These are phyloP conservation scores for Psilocybe tampanensis DNA, from an alignment of 768 basidiomycete genomes.

Conservation along the genomic window DNA sequence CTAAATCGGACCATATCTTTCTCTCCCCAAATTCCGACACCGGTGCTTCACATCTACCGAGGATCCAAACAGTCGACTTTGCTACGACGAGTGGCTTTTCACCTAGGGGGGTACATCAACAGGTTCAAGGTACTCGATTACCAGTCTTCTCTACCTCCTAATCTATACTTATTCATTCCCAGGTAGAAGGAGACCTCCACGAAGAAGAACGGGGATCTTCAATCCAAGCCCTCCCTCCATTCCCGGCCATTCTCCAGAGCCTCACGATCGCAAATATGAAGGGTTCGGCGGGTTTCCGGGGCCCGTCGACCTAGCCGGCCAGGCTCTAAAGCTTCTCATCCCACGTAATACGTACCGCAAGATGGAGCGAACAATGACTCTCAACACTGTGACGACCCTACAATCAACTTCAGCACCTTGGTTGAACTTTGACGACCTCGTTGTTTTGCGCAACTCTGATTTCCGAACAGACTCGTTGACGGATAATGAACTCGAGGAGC, in stretches of 20 bases:
- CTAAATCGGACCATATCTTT: conserved; percentile 12
- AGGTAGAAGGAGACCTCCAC: conserved; percentile 17
- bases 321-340: conserved; percentile 37
- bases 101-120: conserved; percentile 13
- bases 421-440: conserved; percentile 42
- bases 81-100: conserved; percentile 19
- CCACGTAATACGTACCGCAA: conserved; percentile 46
- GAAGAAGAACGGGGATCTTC: conserved; percentile 36
- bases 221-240: conserved; percentile 13
- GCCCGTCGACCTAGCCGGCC: conserved; percentile 38
- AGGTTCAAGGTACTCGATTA: conserved; percentile 7
- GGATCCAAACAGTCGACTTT: conserved; percentile 18
- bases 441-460: conserved; percentile 62
- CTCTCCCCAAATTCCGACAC: conserved; percentile 14
- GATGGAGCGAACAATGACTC: conserved; percentile 52
- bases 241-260: conserved; percentile 5
- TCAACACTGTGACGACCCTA: conserved; percentile 48
- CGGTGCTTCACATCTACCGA: background rate
- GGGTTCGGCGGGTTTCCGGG: conserved; percentile 53
- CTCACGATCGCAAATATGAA: conserved; percentile 33
- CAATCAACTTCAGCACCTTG: conserved; percentile 35
- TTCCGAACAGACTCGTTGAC: conserved; percentile 56
- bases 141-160: background rate
- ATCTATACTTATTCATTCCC: background rate
- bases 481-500: conserved; percentile 67